These are phyloP conservation scores for Ustilago nuda DNA, from an alignment of 1,284 basidiomycete genomes.

Conservation along the genomic window DNA sequence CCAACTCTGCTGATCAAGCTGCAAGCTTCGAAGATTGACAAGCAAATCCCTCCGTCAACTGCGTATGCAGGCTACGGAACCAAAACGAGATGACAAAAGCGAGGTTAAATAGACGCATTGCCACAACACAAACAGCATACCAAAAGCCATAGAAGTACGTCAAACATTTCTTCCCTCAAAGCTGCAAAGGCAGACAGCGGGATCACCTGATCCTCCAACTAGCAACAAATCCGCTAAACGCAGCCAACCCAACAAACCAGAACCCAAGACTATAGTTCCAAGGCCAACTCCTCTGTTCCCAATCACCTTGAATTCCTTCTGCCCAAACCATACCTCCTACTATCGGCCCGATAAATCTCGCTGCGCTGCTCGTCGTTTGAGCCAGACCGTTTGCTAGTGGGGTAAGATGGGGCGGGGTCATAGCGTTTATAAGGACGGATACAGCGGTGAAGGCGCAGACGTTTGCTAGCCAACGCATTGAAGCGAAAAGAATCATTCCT, in stretches of 20 bases:
- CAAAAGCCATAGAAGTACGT: too few relatives aligned
- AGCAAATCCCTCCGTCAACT: too few relatives aligned
- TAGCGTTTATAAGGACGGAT: constrained; percentile 69
- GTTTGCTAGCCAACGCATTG: constrained; percentile 69
- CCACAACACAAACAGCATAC: too few relatives aligned
- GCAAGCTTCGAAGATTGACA: too few relatives aligned
- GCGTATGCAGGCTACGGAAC: too few relatives aligned
- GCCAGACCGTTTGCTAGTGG: constrained; percentile 71
- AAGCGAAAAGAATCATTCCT: constrained; percentile 70
- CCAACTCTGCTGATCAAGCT: too few relatives aligned
- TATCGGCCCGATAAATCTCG: constrained; percentile 70
- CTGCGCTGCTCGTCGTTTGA: constrained; percentile 69
- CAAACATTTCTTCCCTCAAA: too few relatives aligned
- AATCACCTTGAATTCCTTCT: constrained; percentile 58
- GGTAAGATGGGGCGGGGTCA: constrained; percentile 70
- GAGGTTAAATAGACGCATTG: too few relatives aligned
- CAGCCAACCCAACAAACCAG: constrained; percentile 61
- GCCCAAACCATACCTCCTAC: constrained; percentile 67
- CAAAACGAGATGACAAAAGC: too few relatives aligned
- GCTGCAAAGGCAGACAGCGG: not conserved
- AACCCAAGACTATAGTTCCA: constrained; percentile 66
- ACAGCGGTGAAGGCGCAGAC: constrained; percentile 69
- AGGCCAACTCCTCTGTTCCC: constrained; percentile 52
- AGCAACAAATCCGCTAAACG: constrained; percentile 56
- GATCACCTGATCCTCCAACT: constrained; percentile 46